Conservation (phyloP, 1,139 yeast genomes). For the Hemisphaericaspora lyxosophila region DNA sequence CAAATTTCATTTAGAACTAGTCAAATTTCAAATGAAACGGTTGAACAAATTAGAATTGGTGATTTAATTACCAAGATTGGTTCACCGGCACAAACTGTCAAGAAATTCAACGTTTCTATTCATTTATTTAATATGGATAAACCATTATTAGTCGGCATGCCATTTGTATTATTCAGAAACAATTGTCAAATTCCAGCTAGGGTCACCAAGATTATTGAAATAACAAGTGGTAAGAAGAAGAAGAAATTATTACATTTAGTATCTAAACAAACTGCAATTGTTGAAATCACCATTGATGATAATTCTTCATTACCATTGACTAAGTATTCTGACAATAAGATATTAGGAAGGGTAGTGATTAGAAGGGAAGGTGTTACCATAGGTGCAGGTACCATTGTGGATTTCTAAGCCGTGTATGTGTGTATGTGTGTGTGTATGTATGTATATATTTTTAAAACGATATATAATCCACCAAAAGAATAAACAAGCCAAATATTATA, state of each 20-base stretch:
- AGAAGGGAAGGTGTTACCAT: constrained; percentile 85
- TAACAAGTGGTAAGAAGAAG: constrained; percentile 30
- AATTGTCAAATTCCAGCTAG: constrained; percentile 76
- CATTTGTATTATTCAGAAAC: constrained; percentile 80
- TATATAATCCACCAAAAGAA: constrained; percentile 63
- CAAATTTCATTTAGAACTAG: constrained; percentile 54
- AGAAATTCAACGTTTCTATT: constrained; percentile 54
- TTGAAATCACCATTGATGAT: constrained; percentile 62
- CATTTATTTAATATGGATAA: constrained; percentile 66
- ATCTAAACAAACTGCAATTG: constrained; percentile 70
- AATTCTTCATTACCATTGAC: constrained; percentile 62
- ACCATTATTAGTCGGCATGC: constrained; percentile 83
- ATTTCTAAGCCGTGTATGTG: constrained; percentile 11
- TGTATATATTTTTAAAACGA: constrained; percentile 19
- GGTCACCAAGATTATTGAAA: constrained; percentile 54
- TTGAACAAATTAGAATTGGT: constrained; percentile 58
- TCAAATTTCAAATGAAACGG: constrained; percentile 45
- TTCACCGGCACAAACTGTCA: constrained; percentile 47
- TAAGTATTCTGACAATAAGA: constrained; percentile 55
- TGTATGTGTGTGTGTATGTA: too few species aligned
- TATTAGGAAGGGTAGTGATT: constrained; percentile 77
- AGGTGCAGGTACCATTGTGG: constrained; percentile 74
- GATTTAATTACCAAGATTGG: constrained; percentile 63
- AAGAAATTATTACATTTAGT: constrained; percentile 69
- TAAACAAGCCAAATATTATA: constrained; percentile 57